Evolutionary conservation across 2,329 filamentous ascomycete species (phyloP).

Genomic region (Botrytis cinerea): DNA sequence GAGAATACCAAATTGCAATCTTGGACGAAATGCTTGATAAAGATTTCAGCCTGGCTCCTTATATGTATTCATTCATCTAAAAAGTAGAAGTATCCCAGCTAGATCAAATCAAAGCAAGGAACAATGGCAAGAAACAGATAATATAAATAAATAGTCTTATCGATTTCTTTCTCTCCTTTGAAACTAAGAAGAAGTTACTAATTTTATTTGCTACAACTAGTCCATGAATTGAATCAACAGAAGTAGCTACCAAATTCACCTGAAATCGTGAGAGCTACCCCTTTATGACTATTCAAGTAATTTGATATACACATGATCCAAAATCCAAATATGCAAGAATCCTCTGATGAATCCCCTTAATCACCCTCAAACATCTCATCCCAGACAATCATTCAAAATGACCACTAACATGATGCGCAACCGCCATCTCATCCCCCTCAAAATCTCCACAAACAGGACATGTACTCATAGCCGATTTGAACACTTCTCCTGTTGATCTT

Average conservation of each 20-base stretch:
- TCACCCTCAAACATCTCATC: not conserved
- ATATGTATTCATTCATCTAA: not conserved
- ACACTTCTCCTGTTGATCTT: not conserved
- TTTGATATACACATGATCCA: not conserved
- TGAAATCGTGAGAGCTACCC: not conserved
- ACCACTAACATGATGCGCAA: conserved; percentile 38
- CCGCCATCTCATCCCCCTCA: conserved; percentile 38
- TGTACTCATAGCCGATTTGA: not conserved
- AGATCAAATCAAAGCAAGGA: not conserved
- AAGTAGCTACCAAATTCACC: not conserved
- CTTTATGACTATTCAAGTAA: not conserved
- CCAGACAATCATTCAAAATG: conserved; percentile 35
- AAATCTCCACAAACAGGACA: conserved; percentile 41
- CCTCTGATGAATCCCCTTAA: not conserved
- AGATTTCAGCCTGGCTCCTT: not conserved
- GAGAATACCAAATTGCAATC: too few relatives aligned
- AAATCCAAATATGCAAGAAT: not conserved
- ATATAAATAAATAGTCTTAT: not conserved
- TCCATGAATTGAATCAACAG: not conserved
- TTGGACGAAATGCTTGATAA: not conserved
- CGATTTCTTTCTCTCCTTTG: not conserved
- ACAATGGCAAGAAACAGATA: not conserved
- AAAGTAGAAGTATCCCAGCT: not conserved
- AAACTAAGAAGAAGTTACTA: not conserved
- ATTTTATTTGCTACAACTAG: not conserved